These are phyloP conservation scores for Kwoniella heveanensis DNA, from an alignment of 768 basidiomycete species.

Conservation along the genomic window DNA sequence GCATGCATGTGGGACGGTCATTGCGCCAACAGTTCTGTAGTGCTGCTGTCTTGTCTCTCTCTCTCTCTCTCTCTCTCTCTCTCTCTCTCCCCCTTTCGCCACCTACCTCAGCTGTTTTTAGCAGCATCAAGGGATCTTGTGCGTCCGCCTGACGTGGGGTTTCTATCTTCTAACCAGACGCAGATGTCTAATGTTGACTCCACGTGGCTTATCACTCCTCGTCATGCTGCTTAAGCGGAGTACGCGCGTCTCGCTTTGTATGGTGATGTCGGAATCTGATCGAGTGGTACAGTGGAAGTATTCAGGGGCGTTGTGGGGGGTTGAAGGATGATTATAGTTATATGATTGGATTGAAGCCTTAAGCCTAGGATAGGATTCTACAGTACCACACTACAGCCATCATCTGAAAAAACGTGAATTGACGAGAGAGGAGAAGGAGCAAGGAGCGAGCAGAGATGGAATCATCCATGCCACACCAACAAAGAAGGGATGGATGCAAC, in stretches of 20 bases:
- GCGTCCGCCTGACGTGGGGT: background rate
- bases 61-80: too few relatives aligned
- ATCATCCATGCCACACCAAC: too few relatives aligned
- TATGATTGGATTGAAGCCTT: background rate
- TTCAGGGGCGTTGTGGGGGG: constrained; percentile 1
- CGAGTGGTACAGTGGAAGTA: background rate
- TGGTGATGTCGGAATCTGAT: constrained; percentile 1
- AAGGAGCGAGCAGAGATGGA: background rate
- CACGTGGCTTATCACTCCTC: background rate
- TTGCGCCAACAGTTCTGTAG: too few relatives aligned
- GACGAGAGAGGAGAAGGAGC: constrained; percentile 1
- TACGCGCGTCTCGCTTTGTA: background rate
- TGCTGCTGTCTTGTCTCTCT: too few relatives aligned
- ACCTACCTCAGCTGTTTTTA: too few relatives aligned
- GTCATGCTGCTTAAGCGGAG: background rate
- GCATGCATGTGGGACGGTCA: too few relatives aligned
- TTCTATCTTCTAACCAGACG: background rate
- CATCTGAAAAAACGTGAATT: constrained; percentile 3
- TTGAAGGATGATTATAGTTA: background rate
- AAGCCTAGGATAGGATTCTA: too few relatives aligned
- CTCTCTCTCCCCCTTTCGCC: too few relatives aligned
- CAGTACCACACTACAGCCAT: background rate
- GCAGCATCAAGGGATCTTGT: too few relatives aligned
- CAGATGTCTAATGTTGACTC: background rate
- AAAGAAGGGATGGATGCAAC: background rate